Conservation (phyloP, 2,329 filamentous ascomycete genomes). For the Graphium sp. region DNA sequence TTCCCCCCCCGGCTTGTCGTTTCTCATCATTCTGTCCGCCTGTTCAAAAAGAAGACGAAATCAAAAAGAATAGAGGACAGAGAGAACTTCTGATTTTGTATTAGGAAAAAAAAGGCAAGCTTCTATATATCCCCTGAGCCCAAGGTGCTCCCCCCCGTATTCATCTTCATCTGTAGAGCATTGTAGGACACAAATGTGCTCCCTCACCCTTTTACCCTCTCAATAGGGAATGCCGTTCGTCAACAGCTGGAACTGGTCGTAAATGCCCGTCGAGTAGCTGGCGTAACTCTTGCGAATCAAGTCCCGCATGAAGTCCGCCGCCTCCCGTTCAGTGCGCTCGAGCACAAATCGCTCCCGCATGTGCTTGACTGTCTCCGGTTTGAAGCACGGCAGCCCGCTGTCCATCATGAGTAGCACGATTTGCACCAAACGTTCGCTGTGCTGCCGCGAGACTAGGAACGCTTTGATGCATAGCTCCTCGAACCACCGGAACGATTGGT, state of each 20-base stretch:
- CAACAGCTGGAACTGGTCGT: constrained; percentile 94
- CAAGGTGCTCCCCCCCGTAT: too few relatives aligned
- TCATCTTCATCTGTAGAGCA: constrained; percentile 6
- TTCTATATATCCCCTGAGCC: too few relatives aligned
- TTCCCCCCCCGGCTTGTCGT: too few relatives aligned
- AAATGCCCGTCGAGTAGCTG: constrained; percentile 83
- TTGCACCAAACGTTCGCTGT: constrained; percentile 77
- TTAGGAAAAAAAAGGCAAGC: background rate
- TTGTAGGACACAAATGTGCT: background rate
- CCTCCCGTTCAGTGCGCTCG: constrained; percentile 81
- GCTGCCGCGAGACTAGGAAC: constrained; percentile 74
- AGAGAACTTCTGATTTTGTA: too few relatives aligned
- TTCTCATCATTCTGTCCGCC: too few relatives aligned
- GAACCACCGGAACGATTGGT: constrained; percentile 87
- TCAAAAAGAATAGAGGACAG: too few relatives aligned
- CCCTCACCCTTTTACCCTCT: constrained; percentile 3
- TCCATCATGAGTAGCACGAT: constrained; percentile 93
- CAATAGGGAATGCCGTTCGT: constrained; percentile 96
- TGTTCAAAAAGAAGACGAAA: too few relatives aligned
- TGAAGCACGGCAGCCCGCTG: constrained; percentile 91
- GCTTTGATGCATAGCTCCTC: constrained; percentile 93
- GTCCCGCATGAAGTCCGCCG: constrained; percentile 83
- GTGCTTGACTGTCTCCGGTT: constrained; percentile 83
- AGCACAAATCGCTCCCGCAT: constrained; percentile 87
- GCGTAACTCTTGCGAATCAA: constrained; percentile 80